Evolutionary conservation across 2,329 filamentous ascomycete genomes (phyloP).

Genomic region (Proliferodiscus dingleyae): DNA sequence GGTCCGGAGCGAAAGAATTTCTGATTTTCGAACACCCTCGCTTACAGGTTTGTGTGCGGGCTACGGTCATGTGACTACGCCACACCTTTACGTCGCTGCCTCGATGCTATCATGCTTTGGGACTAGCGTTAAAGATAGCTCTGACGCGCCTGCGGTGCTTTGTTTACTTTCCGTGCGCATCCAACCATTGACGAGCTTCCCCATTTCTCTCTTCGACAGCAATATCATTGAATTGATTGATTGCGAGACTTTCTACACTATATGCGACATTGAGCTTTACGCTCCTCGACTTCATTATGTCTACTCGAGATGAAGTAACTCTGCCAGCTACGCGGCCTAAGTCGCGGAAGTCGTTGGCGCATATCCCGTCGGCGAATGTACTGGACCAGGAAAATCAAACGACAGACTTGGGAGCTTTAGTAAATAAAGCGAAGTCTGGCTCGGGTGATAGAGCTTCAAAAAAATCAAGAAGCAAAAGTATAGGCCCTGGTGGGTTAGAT

Average conservation of each 20-base stretch:
- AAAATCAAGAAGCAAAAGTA: constrained; percentile 90
- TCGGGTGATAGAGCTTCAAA: constrained; percentile 32
- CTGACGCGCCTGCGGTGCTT: too few species aligned
- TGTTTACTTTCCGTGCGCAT: too few species aligned
- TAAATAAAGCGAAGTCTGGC: constrained; percentile 21
- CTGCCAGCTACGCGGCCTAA: constrained; percentile 47
- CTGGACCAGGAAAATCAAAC: constrained; percentile 77
- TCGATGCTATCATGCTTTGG: too few species aligned
- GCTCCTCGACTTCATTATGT: constrained; percentile 32
- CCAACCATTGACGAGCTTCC: too few species aligned
- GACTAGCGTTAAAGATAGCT: too few species aligned
- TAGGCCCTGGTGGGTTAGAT: constrained; percentile 87
- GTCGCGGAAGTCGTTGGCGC: constrained; percentile 68
- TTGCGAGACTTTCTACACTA: background rate
- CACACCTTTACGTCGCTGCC: too few species aligned
- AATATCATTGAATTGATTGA: constrained; percentile 15
- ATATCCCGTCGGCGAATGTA: constrained; percentile 48
- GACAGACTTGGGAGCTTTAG: constrained; percentile 52
- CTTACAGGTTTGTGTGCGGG: too few species aligned
- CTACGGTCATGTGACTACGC: too few species aligned
- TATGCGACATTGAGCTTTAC: constrained; percentile 13
- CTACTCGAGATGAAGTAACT: constrained; percentile 41
- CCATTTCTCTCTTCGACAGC: too few species aligned
- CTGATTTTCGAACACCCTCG: constrained; percentile 18
- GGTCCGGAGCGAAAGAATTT: constrained; percentile 9